Evolutionary conservation across 2,329 filamentous ascomycete genomes (phyloP).

Genomic region (Myriosclerotinia scirpicola): DNA sequence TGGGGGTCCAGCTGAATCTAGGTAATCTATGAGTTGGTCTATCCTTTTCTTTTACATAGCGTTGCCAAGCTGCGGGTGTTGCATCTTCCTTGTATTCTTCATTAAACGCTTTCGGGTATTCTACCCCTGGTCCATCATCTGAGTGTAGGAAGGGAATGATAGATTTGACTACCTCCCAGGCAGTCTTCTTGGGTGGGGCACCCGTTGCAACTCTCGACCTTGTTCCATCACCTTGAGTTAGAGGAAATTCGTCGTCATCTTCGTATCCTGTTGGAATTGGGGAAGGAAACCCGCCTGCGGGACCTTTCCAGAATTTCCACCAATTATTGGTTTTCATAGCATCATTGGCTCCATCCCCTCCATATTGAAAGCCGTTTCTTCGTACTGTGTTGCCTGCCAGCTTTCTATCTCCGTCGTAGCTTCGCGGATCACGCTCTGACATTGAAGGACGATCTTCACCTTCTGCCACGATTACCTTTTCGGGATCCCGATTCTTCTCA

Average conservation of each 20-base stretch:
- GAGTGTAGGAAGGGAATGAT: constrained; percentile 48
- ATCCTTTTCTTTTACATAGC: constrained; percentile 77
- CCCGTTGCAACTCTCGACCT: constrained; percentile 14
- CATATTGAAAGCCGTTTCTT: constrained; percentile 27
- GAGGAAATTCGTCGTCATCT: constrained; percentile 44
- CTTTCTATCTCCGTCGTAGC: constrained; percentile 11
- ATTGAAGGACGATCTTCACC: constrained; percentile 24
- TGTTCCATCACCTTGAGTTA: constrained; percentile 41
- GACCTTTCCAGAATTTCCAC: constrained; percentile 66
- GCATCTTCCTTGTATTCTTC: constrained; percentile 60
- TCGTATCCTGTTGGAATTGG: constrained; percentile 60
- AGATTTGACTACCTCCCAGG: constrained; percentile 52
- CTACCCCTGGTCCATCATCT: constrained; percentile 35
- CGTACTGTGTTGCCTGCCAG: constrained; percentile 36
- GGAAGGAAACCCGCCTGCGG: constrained; percentile 59
- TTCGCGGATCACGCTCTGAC: constrained; percentile 7
- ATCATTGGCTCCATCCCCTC: constrained; percentile 30
- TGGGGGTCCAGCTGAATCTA: constrained; percentile 53
- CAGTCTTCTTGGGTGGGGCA: constrained; percentile 47
- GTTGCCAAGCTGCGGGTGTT: constrained; percentile 73
- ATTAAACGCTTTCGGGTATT: constrained; percentile 65
- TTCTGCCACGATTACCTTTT: constrained; percentile 9
- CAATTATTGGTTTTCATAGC: constrained; percentile 42
- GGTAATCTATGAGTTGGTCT: constrained; percentile 82
- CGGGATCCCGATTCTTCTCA: constrained; percentile 25